A percentile compares a stretch with the other conserved stretches of the same genome.
phyloP scores from a whole-genome alignment of 805 yeast species.

The Kazachstania kunashirensis region DNA sequence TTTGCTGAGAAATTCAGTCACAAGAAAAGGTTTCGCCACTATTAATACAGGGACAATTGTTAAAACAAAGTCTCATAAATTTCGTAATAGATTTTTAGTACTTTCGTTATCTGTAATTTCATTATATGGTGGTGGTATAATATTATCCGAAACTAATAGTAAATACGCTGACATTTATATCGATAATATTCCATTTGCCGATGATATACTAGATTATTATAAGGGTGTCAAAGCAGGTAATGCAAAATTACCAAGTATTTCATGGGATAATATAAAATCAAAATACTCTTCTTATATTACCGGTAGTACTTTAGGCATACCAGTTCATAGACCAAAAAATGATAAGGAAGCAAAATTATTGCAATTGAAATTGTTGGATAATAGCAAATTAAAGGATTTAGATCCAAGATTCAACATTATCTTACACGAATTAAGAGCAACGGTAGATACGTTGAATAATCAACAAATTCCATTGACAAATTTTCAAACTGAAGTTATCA shows the following conservation, averaged over 20 bases:
- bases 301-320: conserved; percentile 15
- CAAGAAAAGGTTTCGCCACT: conserved; percentile 8
- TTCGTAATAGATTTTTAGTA: conserved; percentile 27
- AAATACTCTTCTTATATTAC: conserved; percentile 19
- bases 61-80: conserved; percentile 13
- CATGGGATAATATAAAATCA: conserved; percentile 17
- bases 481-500: conserved; percentile 10
- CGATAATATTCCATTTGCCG: conserved; percentile 58
- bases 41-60: conserved; percentile 11
- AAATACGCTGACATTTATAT: conserved; percentile 52
- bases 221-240: conserved; percentile 25
- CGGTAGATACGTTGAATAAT: conserved; percentile 31
- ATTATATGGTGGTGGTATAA: conserved; percentile 53
- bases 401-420: conserved; percentile 11
- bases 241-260: background rate
- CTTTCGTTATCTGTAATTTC: conserved; percentile 28
- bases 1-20: background rate
- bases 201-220: conserved; percentile 39
- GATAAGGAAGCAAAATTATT: background rate
- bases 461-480: conserved; percentile 25
- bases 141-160: conserved; percentile 49
- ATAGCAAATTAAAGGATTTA: background rate
- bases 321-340: conserved; percentile 7
- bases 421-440: conserved; percentile 27
- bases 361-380: conserved; percentile 2